Evolutionary conservation across 1,284 basidiomycete genomes (phyloP).

Genomic region (Ceratobasidium papillatum): DNA sequence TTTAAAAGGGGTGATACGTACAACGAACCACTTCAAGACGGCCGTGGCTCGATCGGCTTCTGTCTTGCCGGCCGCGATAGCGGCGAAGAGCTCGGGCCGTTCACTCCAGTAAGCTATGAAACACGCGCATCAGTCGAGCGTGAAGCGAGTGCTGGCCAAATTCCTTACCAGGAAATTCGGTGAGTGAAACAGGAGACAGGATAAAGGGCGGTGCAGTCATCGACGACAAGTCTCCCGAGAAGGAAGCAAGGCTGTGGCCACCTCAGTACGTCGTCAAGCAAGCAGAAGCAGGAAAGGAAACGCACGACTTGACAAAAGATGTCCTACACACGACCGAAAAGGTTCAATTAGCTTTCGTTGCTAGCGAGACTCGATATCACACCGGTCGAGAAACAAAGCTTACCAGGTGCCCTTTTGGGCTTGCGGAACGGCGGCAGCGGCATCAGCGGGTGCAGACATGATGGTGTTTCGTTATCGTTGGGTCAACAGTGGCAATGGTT

Average conservation of each 20-base stretch:
- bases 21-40: slow-evolving; percentile 91
- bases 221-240: slow-evolving; percentile 91
- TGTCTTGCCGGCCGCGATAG: slow-evolving; percentile 78
- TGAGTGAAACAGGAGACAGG: slow-evolving; percentile 83
- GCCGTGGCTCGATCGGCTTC: slow-evolving; percentile 76
- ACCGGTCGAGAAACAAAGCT: slow-evolving; percentile 8
- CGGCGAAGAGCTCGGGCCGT: slow-evolving; percentile 82
- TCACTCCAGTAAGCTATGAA: slow-evolving; percentile 88
- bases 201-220: slow-evolving; percentile 91
- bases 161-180: slow-evolving; percentile 83
- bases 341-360: slow-evolving; percentile 3
- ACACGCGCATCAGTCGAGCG: not conserved
- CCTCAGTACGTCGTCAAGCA: slow-evolving; percentile 18
- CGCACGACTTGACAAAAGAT: slow-evolving; percentile 82
- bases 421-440: slow-evolving; percentile 65
- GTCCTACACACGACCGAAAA: slow-evolving; percentile 48
- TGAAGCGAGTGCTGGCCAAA: not conserved
- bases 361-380: slow-evolving; percentile 1
- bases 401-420: slow-evolving; percentile 77
- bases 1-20: slow-evolving; percentile 52
- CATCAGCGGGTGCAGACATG: slow-evolving; percentile 34
- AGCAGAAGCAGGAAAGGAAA: slow-evolving; percentile 44
- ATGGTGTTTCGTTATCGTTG: not conserved
- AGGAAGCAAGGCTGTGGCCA: slow-evolving; percentile 70
- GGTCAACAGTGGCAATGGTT: slow-evolving; percentile 13